phyloP scores from a whole-genome alignment of 75 land plant species.

The Cryptomeria japonica region DNA sequence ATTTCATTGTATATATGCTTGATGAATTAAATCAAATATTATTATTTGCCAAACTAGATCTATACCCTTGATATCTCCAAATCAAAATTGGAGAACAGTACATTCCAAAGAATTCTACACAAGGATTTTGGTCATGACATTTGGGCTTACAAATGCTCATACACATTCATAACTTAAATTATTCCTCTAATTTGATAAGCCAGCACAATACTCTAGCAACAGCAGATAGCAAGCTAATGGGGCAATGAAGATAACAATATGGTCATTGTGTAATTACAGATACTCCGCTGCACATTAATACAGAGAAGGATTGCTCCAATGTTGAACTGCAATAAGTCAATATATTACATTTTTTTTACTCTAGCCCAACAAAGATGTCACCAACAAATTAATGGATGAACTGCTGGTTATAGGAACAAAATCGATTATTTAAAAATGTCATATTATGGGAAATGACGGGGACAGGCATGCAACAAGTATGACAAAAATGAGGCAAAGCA shows the following conservation, averaged over 20 bases:
- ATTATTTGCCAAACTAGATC: no score
- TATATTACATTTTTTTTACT: no score
- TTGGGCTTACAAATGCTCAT: no score
- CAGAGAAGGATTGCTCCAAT: background rate
- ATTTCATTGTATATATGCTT: no score
- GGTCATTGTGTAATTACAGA: background rate
- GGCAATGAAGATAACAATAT: background rate
- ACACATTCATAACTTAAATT: no score
- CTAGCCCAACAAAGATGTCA: background rate
- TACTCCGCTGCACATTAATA: background rate
- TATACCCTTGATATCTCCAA: no score
- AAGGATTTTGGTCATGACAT: no score
- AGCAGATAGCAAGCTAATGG: background rate
- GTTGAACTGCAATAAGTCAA: background rate
- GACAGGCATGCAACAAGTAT: background rate
- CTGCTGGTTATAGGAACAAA: background rate
- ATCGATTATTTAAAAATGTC: background rate
- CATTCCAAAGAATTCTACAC: no score
- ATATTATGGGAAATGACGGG: background rate
- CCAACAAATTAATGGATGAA: background rate
- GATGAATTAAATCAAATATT: no score
- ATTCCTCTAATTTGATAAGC: no score
- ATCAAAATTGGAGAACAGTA: no score
- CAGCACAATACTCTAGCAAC: background rate
- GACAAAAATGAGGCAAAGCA: background rate